These are phyloP conservation scores for Cynanchum wilfordii DNA, from an alignment of 257 asterid species.

Conservation along the genomic window DNA sequence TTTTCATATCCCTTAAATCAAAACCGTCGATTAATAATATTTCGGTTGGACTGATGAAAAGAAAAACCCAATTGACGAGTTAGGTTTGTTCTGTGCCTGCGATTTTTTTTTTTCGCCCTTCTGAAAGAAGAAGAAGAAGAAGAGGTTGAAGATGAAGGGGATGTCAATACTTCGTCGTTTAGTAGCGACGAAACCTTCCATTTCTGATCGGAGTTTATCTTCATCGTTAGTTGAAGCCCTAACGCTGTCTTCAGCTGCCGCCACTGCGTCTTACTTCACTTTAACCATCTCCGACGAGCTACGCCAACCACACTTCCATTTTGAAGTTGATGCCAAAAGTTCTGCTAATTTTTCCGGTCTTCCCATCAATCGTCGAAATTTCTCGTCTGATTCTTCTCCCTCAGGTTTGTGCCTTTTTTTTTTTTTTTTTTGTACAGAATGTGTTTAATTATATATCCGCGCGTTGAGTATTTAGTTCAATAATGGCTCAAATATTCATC, in stretches of 20 bases:
- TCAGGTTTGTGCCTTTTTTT: constrained; percentile 32
- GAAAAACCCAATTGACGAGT: too few species aligned
- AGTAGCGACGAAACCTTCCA: background rate
- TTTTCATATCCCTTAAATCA: too few species aligned
- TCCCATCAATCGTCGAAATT: constrained; percentile 40
- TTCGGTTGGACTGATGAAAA: too few species aligned
- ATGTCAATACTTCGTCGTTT: background rate
- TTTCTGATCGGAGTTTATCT: constrained; percentile 12
- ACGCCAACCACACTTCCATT: constrained; percentile 33
- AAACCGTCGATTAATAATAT: too few species aligned
- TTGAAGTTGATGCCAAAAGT: constrained; percentile 22
- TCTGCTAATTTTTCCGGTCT: constrained; percentile 17
- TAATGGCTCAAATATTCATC: background rate
- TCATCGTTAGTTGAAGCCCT: constrained; percentile 35
- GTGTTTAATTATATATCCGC: background rate
- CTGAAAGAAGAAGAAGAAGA: background rate
- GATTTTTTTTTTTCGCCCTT: too few species aligned
- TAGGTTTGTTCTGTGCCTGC: too few species aligned
- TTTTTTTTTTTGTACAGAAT: background rate
- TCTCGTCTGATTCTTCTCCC: constrained; percentile 57
- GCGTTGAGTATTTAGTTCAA: background rate
- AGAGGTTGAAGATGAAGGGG: constrained; percentile 1
- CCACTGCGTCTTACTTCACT: constrained; percentile 59
- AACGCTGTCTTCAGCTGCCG: constrained; percentile 56
- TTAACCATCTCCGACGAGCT: constrained; percentile 43